Conservation (phyloP, 2,329 filamentous ascomycete species). For the Lasiodiplodia sp. region DNA sequence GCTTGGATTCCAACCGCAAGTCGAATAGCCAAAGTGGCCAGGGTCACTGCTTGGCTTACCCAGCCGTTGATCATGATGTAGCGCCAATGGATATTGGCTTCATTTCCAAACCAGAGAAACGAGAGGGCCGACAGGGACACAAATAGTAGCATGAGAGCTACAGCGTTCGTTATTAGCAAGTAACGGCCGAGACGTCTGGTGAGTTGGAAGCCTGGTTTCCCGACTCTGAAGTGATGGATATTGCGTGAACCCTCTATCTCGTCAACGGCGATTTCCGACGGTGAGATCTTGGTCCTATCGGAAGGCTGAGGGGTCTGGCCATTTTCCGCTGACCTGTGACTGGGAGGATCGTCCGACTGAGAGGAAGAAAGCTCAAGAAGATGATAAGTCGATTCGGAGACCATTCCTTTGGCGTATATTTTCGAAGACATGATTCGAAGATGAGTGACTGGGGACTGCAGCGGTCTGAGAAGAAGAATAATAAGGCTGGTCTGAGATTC, state of each 20-base stretch:
- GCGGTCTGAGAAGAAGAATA: neutral
- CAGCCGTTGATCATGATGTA: neutral
- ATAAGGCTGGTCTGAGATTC: neutral
- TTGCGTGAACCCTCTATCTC: neutral
- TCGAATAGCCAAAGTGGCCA: neutral
- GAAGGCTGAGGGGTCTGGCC: neutral
- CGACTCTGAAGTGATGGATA: neutral
- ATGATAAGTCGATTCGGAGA: neutral
- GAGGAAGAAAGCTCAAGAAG: neutral
- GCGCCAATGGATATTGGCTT: neutral
- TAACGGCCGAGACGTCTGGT: neutral
- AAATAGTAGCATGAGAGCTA: neutral
- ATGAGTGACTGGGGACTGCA: neutral
- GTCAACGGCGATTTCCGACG: neutral
- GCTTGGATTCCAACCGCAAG: neutral
- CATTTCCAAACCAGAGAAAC: neutral
- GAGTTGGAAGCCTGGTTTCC: neutral
- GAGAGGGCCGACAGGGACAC: neutral
- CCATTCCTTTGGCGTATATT: neutral
- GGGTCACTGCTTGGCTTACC: neutral
- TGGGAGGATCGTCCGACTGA: neutral
- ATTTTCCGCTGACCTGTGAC: neutral
- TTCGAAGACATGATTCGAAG: neutral
- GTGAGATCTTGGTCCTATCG: neutral
- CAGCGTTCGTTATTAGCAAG: neutral